phyloP scores from a whole-genome alignment of 768 basidiomycete genomes.

The Phaffia australis region DNA sequence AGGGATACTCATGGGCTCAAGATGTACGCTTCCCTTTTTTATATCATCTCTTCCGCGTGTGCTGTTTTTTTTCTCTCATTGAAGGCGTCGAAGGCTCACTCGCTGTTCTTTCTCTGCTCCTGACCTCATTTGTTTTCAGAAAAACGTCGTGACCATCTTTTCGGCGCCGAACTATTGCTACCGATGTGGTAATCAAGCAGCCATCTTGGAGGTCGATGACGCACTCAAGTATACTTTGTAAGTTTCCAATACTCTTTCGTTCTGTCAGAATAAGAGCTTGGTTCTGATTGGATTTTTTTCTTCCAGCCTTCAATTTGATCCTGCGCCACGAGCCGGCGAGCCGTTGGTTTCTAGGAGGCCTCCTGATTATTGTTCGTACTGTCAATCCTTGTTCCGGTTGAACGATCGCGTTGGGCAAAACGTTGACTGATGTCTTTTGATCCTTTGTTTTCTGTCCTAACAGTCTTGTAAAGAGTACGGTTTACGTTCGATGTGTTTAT shows the following conservation, averaged over 20 bases:
- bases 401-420: not conserved
- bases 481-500: too few relatives aligned
- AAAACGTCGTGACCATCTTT: constrained; percentile 96
- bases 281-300: not conserved
- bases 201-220: constrained; percentile 96
- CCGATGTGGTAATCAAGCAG: constrained; percentile 97
- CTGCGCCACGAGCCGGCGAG: constrained; percentile 95
- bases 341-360: constrained; percentile 66
- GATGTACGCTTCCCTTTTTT: constrained; percentile 1
- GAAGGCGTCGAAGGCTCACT: not conserved
- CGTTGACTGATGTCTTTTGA: too few relatives aligned
- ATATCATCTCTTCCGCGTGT: constrained; percentile 32
- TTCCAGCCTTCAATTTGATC: constrained; percentile 94
- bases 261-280: not conserved
- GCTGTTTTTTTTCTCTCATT: constrained; percentile 32
- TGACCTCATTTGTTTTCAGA: constrained; percentile 4
- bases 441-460: too few relatives aligned
- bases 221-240: constrained; percentile 44
- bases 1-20: constrained; percentile 45
- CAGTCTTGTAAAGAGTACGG: too few relatives aligned
- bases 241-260: constrained; percentile 6
- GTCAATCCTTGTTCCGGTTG: not conserved
- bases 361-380: constrained; percentile 25
- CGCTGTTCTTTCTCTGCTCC: not conserved
- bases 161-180: constrained; percentile 99